Conservation (phyloP, 1,139 yeast genomes). For the Geotrichum bryndzae region DNA sequence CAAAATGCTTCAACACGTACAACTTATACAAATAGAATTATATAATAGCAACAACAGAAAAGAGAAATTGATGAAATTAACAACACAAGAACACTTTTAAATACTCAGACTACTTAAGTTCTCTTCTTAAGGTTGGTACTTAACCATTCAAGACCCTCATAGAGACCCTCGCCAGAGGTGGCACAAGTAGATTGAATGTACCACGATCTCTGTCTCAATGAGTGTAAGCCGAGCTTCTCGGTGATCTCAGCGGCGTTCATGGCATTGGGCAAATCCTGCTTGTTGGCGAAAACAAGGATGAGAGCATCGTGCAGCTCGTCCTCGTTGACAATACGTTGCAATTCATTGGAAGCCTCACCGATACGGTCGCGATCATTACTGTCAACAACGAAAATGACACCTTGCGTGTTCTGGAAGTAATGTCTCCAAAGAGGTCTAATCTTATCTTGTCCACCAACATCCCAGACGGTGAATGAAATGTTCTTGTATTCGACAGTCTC, state of each 20-base stretch:
- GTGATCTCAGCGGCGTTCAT: conserved; percentile 94
- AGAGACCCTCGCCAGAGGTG: conserved; percentile 89
- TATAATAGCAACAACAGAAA: background rate
- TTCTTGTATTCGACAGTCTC: conserved; percentile 93
- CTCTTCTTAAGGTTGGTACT: conserved; percentile 51
- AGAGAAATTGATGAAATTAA: background rate
- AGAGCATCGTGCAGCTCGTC: conserved; percentile 90
- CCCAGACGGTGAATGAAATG: conserved; percentile 93
- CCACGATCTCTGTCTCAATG: conserved; percentile 93
- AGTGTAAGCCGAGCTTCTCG: conserved; percentile 85
- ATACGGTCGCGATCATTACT: conserved; percentile 92
- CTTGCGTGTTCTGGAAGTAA: conserved; percentile 90
- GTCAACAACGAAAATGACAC: conserved; percentile 88
- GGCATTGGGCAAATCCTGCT: conserved; percentile 93
- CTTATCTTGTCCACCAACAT: conserved; percentile 96
- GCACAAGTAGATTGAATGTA: conserved; percentile 93
- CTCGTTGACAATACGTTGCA: conserved; percentile 90
- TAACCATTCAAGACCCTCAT: conserved; percentile 87
- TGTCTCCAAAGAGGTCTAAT: conserved; percentile 95
- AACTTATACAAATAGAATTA: background rate
- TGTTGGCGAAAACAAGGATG: conserved; percentile 63
- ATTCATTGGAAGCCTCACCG: conserved; percentile 86
- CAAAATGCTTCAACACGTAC: background rate
- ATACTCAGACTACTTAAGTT: background rate
- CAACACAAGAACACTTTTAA: conserved; percentile 1